Percentiles rank a stretch among this genome's conserved stretches.
These are phyloP conservation scores for Amaranthus palmeri DNA, from an alignment of 148 eudicot species.

Conservation along the genomic window DNA sequence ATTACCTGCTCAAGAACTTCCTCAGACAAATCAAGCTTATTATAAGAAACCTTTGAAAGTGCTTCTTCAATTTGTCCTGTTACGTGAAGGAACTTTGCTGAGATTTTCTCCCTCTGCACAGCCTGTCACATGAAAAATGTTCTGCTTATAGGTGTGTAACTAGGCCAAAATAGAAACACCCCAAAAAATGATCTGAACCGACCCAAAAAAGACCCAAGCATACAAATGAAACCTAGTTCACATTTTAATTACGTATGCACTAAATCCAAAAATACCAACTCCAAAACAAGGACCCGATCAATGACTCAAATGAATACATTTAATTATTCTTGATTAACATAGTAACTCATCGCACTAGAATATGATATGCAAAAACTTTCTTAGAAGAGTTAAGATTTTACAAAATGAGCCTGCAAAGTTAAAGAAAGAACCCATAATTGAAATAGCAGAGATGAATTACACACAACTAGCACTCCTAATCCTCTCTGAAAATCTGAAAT, in stretches of 20 bases:
- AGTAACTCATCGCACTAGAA: background rate
- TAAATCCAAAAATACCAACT: too few relatives aligned
- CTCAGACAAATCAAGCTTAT: constrained; percentile 56
- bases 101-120: constrained; percentile 63
- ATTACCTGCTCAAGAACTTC: constrained; percentile 89
- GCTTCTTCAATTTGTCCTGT: constrained; percentile 79
- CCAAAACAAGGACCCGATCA: too few relatives aligned
- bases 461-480: background rate
- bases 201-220: too few relatives aligned
- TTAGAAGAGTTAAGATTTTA: background rate
- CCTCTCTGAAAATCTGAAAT: background rate
- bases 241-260: too few relatives aligned
- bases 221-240: too few relatives aligned
- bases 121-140: constrained; percentile 48
- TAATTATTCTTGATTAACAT: background rate
- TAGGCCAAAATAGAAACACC: too few relatives aligned
- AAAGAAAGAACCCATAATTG: background rate
- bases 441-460: background rate
- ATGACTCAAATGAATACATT: too few relatives aligned
- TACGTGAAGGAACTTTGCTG: constrained; percentile 44
- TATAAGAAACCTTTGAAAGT: constrained; percentile 51
- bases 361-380: background rate
- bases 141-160: background rate
- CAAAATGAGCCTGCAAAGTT: background rate
- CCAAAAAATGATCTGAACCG: too few relatives aligned